phyloP scores from a whole-genome alignment of 345 rosid species.

The Brassica rapa region DNA sequence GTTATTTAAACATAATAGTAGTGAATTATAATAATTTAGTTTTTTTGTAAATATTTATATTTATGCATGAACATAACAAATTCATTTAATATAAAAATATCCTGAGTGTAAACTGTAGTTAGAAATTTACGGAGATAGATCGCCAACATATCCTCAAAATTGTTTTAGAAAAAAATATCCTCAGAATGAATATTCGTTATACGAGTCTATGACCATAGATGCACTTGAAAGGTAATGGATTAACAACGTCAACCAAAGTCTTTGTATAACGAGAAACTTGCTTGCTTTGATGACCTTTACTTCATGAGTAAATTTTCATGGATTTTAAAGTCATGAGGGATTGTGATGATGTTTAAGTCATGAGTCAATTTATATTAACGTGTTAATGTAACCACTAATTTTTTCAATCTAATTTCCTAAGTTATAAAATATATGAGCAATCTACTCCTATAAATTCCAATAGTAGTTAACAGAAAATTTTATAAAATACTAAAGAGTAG shows the following conservation, averaged over 20 bases:
- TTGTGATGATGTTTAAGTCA: constrained; percentile 7
- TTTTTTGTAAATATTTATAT: neutral
- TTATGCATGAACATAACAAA: neutral
- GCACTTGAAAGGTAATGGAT: neutral
- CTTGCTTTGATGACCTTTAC: neutral
- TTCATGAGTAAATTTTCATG: too few relatives aligned
- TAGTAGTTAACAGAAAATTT: neutral
- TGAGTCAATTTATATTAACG: constrained; percentile 8
- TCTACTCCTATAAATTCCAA: constrained; percentile 24
- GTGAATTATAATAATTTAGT: neutral
- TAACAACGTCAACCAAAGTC: neutral
- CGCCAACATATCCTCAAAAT: too few relatives aligned
- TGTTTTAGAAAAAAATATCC: too few relatives aligned
- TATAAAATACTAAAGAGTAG: neutral
- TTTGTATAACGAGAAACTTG: neutral
- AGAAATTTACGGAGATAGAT: too few relatives aligned
- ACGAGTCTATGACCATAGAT: neutral
- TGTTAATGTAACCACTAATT: neutral
- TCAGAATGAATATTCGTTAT: too few relatives aligned
- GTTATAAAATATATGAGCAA: neutral
- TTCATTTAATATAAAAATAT: too few relatives aligned
- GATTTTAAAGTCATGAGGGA: neutral
- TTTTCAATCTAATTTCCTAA: neutral
- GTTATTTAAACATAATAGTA: neutral
- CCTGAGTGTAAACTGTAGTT: too few relatives aligned